These are phyloP conservation scores for Curvularia hawaiiensis DNA, from an alignment of 2,329 filamentous ascomycete species.

Conservation along the genomic window DNA sequence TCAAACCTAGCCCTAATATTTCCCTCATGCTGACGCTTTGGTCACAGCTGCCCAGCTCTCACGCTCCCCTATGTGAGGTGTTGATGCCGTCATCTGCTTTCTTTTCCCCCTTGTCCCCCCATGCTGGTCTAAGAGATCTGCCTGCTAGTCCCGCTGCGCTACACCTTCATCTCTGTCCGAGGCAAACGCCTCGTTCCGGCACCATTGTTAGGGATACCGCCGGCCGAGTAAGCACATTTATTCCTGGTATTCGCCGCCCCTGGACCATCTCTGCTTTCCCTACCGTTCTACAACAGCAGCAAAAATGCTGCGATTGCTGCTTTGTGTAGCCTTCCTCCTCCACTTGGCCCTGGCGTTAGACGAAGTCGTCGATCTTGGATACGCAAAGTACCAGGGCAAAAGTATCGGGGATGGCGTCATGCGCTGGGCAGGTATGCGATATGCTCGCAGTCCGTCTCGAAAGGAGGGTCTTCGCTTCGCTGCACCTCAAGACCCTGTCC, in stretches of 20 bases:
- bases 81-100: slow-evolving; percentile 8
- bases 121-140: slow-evolving; percentile 8
- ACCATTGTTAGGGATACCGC: slow-evolving; percentile 1
- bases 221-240: slow-evolving; percentile 4
- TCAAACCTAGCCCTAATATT: not conserved
- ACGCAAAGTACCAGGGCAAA: slow-evolving; percentile 68
- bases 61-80: not conserved
- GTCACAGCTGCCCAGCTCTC: not conserved
- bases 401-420: slow-evolving; percentile 62
- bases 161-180: slow-evolving; percentile 11
- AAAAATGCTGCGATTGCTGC: slow-evolving; percentile 31
- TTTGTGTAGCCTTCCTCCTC: slow-evolving; percentile 30
- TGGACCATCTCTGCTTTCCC: not conserved
- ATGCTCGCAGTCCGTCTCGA: slow-evolving; percentile 55
- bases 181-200: slow-evolving; percentile 1
- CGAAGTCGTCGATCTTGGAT: slow-evolving; percentile 64
- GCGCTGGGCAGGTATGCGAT: slow-evolving; percentile 77
- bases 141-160: not conserved
- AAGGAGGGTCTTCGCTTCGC: slow-evolving; percentile 60
- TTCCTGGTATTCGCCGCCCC: not conserved
- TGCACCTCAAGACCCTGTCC: slow-evolving; percentile 66
- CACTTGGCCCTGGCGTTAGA: slow-evolving; percentile 42
- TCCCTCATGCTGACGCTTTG: not conserved
- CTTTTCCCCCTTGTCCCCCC: not conserved
- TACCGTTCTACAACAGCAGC: not conserved